These are phyloP conservation scores for Candida anutae DNA, from an alignment of 1,139 yeast genomes.

Conservation along the genomic window DNA sequence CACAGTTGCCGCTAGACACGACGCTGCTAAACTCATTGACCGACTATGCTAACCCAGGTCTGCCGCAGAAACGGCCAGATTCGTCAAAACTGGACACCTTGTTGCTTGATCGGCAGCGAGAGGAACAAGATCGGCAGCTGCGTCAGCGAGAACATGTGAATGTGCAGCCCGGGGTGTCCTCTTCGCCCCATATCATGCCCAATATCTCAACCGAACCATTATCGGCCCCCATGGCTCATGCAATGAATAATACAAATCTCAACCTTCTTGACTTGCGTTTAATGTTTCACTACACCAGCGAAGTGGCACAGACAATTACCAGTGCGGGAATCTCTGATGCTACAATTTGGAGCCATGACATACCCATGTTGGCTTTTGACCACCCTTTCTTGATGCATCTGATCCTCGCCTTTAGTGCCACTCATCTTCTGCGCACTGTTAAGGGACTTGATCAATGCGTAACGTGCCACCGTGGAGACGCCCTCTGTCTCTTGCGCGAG, in stretches of 20 bases:
- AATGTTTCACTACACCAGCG: slow-evolving; percentile 81
- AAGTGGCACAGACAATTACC: slow-evolving; percentile 80
- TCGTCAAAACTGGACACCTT: background rate
- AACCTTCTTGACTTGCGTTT: slow-evolving; percentile 73
- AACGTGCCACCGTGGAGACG: slow-evolving; percentile 82
- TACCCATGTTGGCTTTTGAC: slow-evolving; percentile 81
- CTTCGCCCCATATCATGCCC: slow-evolving; percentile 2
- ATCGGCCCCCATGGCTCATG: slow-evolving; percentile 7
- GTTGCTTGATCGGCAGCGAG: background rate
- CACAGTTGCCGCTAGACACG: slow-evolving; percentile 38
- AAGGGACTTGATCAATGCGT: slow-evolving; percentile 77
- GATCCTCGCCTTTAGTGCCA: slow-evolving; percentile 81
- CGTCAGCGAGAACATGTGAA: background rate
- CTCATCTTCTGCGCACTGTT: slow-evolving; percentile 75
- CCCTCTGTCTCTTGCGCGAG: slow-evolving; percentile 68
- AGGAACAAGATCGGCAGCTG: slow-evolving; percentile 1
- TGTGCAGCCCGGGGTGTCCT: slow-evolving; percentile 4
- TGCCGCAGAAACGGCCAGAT: slow-evolving; percentile 2
- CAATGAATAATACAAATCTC: slow-evolving; percentile 21
- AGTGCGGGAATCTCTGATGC: slow-evolving; percentile 87
- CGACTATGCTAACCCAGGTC: slow-evolving; percentile 3
- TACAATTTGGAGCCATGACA: slow-evolving; percentile 79
- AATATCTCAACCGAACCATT: background rate
- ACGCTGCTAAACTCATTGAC: slow-evolving; percentile 25
- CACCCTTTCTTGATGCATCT: slow-evolving; percentile 92